phyloP scores from a whole-genome alignment of 805 yeast species.

The Candida ficus region DNA sequence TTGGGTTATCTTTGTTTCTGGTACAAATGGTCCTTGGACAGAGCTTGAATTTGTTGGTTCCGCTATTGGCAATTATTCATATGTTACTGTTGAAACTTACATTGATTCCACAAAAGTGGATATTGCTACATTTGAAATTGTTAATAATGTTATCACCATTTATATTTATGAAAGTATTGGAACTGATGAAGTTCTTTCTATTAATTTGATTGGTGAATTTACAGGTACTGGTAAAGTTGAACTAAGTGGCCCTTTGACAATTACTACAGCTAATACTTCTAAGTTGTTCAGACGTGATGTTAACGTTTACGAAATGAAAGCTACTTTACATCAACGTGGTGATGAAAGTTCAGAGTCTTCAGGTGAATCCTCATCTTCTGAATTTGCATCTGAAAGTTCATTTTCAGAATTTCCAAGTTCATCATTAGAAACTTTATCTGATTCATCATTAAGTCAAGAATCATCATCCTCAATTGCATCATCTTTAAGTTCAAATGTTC shows the following conservation, averaged over 20 bases:
- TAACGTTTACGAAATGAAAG: no score
- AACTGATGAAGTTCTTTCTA: background rate
- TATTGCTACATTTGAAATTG: background rate
- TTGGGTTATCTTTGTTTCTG: constrained; percentile 4
- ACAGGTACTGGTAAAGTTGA: background rate
- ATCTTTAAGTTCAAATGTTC: no score
- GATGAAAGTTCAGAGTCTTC: no score
- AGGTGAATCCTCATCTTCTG: no score
- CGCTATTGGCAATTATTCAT: background rate
- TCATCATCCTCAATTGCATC: no score
- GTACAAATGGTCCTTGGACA: constrained; percentile 5
- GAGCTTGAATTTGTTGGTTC: background rate
- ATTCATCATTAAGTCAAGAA: no score
- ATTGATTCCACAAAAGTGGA: constrained; percentile 5
- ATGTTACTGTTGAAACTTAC: constrained; percentile 3
- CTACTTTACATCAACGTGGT: no score
- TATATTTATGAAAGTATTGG: background rate
- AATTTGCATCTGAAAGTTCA: no score
- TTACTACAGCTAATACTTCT: constrained; percentile 2
- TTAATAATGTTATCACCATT: background rate
- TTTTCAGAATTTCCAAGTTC: no score
- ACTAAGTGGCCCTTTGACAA: background rate
- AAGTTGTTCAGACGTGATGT: no score
- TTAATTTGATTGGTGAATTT: background rate
- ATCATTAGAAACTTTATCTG: no score